Conservation (phyloP, 306 rosid species). For the Boehmeria nivea region DNA sequence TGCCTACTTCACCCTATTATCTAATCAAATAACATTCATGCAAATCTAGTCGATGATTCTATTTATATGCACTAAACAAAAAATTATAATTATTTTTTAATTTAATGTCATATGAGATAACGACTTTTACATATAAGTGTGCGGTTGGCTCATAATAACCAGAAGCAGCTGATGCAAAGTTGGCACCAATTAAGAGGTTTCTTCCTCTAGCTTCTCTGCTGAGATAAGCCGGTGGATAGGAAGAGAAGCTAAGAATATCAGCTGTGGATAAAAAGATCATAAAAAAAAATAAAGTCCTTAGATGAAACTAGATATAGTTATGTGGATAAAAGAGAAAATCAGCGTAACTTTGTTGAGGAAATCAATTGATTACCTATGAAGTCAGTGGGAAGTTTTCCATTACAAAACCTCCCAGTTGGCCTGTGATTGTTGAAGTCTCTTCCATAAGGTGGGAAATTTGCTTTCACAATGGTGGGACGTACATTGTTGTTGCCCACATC, state of each 20-base stretch:
- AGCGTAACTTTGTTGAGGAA: background rate
- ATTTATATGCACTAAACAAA: no score
- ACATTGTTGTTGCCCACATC: slow-evolving; percentile 71
- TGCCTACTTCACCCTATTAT: no score
- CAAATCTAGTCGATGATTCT: no score
- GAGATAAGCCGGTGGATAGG: slow-evolving; percentile 41
- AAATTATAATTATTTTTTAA: background rate
- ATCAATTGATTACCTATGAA: slow-evolving; percentile 33
- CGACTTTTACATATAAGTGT: slow-evolving; percentile 42
- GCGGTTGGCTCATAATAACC: slow-evolving; percentile 57
- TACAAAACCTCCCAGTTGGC: slow-evolving; percentile 72
- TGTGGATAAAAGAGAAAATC: no score
- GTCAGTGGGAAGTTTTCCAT: slow-evolving; percentile 66
- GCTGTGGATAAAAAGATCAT: slow-evolving; percentile 17
- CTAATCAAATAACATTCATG: no score
- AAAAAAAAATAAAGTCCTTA: no score
- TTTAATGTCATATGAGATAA: background rate
- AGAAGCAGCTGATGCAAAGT: slow-evolving; percentile 64
- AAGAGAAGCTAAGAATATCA: slow-evolving; percentile 33
- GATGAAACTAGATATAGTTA: no score
- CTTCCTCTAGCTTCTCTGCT: slow-evolving; percentile 21
- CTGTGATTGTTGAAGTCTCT: slow-evolving; percentile 54
- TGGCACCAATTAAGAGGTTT: slow-evolving; percentile 40
- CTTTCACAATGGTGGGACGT: slow-evolving; percentile 31
- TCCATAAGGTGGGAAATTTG: slow-evolving; percentile 72